A percentile compares a stretch with the other conserved stretches of the same genome.
Evolutionary conservation across 73 alveolate genomes (phyloP).

Genomic region (Paramecium biaurelia): DNA sequence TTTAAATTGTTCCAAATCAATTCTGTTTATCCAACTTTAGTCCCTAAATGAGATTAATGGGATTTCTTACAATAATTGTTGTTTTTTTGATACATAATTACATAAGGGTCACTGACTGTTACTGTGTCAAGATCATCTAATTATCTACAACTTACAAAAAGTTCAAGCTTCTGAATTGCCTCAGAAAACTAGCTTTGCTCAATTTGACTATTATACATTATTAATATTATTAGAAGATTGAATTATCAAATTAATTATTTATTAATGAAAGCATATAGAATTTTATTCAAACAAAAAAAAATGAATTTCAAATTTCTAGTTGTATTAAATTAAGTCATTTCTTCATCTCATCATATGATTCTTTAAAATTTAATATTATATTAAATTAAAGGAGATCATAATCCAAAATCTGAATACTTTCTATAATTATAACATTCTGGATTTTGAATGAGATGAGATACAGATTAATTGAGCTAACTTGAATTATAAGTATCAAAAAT

Average conservation of each 20-base stretch:
- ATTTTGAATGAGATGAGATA: no score
- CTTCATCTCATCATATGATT: background rate
- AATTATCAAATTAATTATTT: background rate
- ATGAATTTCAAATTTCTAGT: no score
- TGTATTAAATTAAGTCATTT: background rate
- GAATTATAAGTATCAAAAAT: no score
- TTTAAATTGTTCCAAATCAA: slow-evolving; percentile 67
- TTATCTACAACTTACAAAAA: background rate
- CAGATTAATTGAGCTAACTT: no score
- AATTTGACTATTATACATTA: background rate
- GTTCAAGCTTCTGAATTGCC: background rate
- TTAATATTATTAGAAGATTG: background rate
- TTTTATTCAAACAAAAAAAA: background rate
- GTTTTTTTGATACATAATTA: background rate
- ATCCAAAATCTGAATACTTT: no score
- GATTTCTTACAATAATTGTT: background rate
- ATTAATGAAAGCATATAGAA: background rate
- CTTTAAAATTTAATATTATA: no score
- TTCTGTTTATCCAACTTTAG: slow-evolving; percentile 74
- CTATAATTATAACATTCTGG: no score
- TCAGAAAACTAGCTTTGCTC: background rate
- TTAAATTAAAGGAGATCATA: background rate
- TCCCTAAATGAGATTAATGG: background rate
- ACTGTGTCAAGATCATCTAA: background rate
- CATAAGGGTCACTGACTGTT: background rate